A percentile compares a stretch with the other conserved stretches of the same genome.
Conservation (phyloP, 805 yeast species). For the Barnettozyma botsteinii region DNA sequence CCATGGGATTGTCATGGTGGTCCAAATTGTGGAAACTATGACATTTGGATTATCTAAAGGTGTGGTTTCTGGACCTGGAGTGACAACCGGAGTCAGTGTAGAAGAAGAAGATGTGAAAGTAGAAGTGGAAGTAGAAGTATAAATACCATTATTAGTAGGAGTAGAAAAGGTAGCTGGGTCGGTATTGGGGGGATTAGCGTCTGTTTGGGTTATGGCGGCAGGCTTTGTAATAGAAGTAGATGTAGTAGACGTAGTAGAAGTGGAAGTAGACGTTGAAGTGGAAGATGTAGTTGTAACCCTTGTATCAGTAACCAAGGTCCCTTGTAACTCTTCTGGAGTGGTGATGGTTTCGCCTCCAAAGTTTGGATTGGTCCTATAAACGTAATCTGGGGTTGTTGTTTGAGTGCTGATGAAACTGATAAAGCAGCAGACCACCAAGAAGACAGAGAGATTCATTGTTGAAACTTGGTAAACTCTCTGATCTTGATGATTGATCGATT, state of each 20-base stretch:
- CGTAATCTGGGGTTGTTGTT: conserved; percentile 13
- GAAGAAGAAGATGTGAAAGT: neutral
- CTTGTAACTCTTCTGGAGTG: conserved; percentile 11
- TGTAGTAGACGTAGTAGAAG: conserved; percentile 17
- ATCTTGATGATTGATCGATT: too few species aligned
- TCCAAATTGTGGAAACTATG: conserved; percentile 8
- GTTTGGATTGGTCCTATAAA: conserved; percentile 17
- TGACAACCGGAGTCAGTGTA: neutral
- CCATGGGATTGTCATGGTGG: neutral
- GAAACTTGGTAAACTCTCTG: too few species aligned
- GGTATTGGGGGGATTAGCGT: conserved; percentile 12
- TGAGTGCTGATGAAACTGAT: neutral
- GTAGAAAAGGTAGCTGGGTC: conserved; percentile 19
- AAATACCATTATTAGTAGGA: too few species aligned
- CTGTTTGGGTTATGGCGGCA: neutral
- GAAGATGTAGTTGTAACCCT: conserved; percentile 8
- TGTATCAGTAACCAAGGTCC: conserved; percentile 18
- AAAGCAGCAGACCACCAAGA: neutral
- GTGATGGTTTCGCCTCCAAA: conserved; percentile 19
- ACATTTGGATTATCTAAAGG: neutral
- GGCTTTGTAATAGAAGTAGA: conserved; percentile 5
- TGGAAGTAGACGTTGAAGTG: conserved; percentile 6
- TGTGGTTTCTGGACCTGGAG: conserved; percentile 1
- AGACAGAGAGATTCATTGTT: neutral
- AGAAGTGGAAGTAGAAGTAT: neutral